Percentiles rank a stretch among this genome's conserved stretches.
These are phyloP conservation scores for Neolentinus lepideus DNA, from an alignment of 1,284 basidiomycete genomes.

Conservation along the genomic window DNA sequence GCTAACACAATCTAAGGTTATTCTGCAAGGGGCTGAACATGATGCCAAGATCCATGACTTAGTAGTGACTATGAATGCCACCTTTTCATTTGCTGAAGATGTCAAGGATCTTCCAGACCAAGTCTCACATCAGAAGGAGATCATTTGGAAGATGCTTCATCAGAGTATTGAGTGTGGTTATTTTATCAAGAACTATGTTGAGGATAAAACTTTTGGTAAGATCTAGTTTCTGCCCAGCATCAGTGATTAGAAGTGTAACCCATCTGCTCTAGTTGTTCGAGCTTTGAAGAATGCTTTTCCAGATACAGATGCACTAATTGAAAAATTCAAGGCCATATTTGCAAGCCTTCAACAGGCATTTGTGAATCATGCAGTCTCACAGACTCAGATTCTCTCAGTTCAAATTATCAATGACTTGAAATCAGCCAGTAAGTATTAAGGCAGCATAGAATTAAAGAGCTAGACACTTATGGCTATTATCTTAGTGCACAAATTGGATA, in stretches of 20 bases:
- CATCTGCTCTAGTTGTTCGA: not conserved
- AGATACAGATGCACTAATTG: conserved; percentile 5
- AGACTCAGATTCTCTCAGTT: conserved; percentile 6
- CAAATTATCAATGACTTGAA: conserved; percentile 8
- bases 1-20: conserved; percentile 4
- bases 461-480: not conserved
- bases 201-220: conserved; percentile 5
- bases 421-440: conserved; percentile 6
- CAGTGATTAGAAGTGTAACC: not conserved
- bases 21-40: conserved; percentile 5
- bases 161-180: conserved; percentile 14
- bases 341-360: conserved; percentile 6
- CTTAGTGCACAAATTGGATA: not conserved
- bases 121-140: conserved; percentile 2
- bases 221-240: not conserved
- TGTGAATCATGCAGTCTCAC: conserved; percentile 1
- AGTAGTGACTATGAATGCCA: conserved; percentile 9
- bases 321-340: conserved; percentile 7
- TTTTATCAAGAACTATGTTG: conserved; percentile 12
- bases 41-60: conserved; percentile 8
- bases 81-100: conserved; percentile 9
- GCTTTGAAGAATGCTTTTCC: not conserved
- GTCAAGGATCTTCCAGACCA: conserved; percentile 5
- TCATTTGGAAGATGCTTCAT: conserved; percentile 4
- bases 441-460: not conserved